These are phyloP conservation scores for Rhizophagus clarus DNA, from an alignment of 192 early-diverging fungal species.

Conservation along the genomic window DNA sequence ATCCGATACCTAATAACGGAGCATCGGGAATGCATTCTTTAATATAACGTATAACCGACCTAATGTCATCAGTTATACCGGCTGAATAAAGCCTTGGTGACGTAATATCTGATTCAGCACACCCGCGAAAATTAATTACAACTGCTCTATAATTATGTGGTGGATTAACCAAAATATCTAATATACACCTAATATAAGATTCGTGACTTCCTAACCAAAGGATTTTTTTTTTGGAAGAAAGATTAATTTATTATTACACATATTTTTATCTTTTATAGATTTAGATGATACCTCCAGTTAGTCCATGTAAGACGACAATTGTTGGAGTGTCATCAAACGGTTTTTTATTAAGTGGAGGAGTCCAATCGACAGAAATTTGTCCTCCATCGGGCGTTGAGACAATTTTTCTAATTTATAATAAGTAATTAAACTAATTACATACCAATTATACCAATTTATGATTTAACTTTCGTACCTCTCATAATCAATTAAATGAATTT, in stretches of 20 bases:
- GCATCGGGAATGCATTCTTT: conserved; percentile 56
- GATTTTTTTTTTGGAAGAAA: background rate
- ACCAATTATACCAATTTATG: background rate
- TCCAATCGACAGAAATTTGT: conserved; percentile 86
- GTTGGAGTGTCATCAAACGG: conserved; percentile 69
- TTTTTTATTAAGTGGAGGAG: conserved; percentile 56
- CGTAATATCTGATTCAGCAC: conserved; percentile 77
- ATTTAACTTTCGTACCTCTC: conserved; percentile 56
- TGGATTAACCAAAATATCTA: conserved; percentile 57
- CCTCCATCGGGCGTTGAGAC: conserved; percentile 81
- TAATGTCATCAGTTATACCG: conserved; percentile 78
- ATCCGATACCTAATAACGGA: conserved; percentile 81
- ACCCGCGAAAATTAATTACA: conserved; percentile 90
- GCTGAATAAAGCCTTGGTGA: conserved; percentile 83
- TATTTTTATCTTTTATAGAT: background rate
- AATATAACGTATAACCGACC: conserved; percentile 61
- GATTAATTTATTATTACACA: no score
- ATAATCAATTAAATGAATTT: conserved; percentile 53
- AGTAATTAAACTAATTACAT: conserved; percentile 14
- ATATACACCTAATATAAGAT: conserved; percentile 79
- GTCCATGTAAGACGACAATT: conserved; percentile 83
- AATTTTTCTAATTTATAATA: conserved; percentile 48
- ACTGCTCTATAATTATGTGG: conserved; percentile 74
- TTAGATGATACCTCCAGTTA: conserved; percentile 72
- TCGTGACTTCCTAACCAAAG: conserved; percentile 66